Percentiles rank a stretch among this genome's conserved stretches.
Evolutionary conservation across 2,329 filamentous ascomycete species (phyloP).

Genomic region (Cytospora schulzeri): DNA sequence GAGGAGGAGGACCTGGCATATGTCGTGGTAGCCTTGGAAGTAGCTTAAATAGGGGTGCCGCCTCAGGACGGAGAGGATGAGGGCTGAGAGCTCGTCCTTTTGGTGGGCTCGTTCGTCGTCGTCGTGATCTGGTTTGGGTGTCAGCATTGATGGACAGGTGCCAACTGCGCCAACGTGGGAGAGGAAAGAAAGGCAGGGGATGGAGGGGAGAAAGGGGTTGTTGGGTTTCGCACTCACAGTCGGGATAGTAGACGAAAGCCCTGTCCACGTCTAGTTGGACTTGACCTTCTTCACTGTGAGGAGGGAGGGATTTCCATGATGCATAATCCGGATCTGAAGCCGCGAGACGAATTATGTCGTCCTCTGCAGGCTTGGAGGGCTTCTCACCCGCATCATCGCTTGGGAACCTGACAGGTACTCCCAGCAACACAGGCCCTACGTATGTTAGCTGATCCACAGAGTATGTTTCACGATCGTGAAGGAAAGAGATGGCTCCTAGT

Average conservation of each 20-base stretch:
- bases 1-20: slow-evolving; percentile 91
- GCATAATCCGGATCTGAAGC: slow-evolving; percentile 26
- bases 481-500: neutral
- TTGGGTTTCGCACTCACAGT: slow-evolving; percentile 61
- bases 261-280: slow-evolving; percentile 90
- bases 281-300: slow-evolving; percentile 87
- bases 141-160: neutral
- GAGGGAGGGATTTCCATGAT: slow-evolving; percentile 65
- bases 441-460: neutral
- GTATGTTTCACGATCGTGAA: neutral
- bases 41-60: slow-evolving; percentile 84
- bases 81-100: slow-evolving; percentile 74
- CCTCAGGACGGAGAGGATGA: slow-evolving; percentile 82
- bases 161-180: neutral
- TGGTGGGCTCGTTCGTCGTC: slow-evolving; percentile 68
- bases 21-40: slow-evolving; percentile 98
- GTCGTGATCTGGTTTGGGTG: slow-evolving; percentile 58
- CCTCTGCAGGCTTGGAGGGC: slow-evolving; percentile 27
- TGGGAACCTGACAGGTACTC: slow-evolving; percentile 37
- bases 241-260: slow-evolving; percentile 96
- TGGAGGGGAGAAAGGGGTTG: neutral
- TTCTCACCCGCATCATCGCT: slow-evolving; percentile 27
- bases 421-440: slow-evolving; percentile 65
- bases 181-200: neutral
- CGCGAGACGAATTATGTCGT: slow-evolving; percentile 24